These are phyloP conservation scores for Aquilaria sinensis DNA, from an alignment of 345 rosid genomes.

Conservation along the genomic window DNA sequence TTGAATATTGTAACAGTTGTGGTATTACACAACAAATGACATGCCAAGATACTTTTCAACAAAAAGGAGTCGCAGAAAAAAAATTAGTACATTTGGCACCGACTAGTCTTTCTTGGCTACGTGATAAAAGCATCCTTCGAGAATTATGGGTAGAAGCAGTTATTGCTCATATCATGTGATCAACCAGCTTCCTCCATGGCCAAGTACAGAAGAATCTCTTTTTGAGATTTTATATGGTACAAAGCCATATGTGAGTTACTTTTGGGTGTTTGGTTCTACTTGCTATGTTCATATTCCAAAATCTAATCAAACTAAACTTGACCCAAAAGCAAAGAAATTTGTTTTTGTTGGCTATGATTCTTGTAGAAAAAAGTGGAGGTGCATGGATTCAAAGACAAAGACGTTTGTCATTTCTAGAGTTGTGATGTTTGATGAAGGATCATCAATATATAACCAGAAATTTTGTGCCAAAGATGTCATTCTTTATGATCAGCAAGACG, in stretches of 20 bases:
- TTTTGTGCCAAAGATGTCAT: background rate
- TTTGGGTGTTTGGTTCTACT: slow-evolving; percentile 9
- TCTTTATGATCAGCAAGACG: background rate
- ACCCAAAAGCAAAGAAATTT: slow-evolving; percentile 11
- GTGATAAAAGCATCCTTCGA: slow-evolving; percentile 1
- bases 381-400: slow-evolving; percentile 10
- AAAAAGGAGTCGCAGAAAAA: background rate
- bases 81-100: slow-evolving; percentile 9
- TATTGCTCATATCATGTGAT: slow-evolving; percentile 7
- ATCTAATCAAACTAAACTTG: slow-evolving; percentile 8
- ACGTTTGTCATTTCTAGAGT: background rate
- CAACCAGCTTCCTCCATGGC: slow-evolving; percentile 5
- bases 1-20: background rate
- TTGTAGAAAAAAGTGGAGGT: slow-evolving; percentile 11
- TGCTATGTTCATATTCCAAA: slow-evolving; percentile 11
- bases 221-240: background rate
- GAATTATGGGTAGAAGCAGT: slow-evolving; percentile 7
- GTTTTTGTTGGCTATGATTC: slow-evolving; percentile 16
- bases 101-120: slow-evolving; percentile 6
- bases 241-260: slow-evolving; percentile 10
- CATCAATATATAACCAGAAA: slow-evolving; percentile 3
- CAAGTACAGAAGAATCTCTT: background rate
- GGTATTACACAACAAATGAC: background rate
- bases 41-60: background rate
- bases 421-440: slow-evolving; percentile 20